Percentiles rank a stretch among this genome's conserved stretches.
phyloP scores from a whole-genome alignment of 108 stramenopile species.

The Seminavis robusta region DNA sequence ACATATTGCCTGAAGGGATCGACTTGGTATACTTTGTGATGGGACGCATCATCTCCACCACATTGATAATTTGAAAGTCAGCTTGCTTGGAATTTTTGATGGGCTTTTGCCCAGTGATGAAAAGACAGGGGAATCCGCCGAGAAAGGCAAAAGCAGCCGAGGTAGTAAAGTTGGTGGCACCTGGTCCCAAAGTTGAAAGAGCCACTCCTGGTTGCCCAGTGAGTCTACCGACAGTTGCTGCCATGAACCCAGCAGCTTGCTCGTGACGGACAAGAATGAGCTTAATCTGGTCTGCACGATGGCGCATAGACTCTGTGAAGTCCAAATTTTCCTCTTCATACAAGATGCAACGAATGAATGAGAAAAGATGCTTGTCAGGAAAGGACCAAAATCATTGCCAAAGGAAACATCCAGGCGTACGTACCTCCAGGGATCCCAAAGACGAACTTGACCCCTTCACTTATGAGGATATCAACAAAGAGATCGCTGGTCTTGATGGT shows the following conservation, averaged over 20 bases:
- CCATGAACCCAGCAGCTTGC: constrained; percentile 29
- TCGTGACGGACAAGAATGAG: constrained; percentile 21
- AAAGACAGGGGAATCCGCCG: constrained; percentile 17
- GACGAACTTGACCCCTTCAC: constrained; percentile 24
- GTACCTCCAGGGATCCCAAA: constrained; percentile 30
- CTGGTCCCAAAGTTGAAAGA: constrained; percentile 22
- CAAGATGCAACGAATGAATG: no score
- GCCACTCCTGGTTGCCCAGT: constrained; percentile 25
- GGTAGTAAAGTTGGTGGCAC: constrained; percentile 24
- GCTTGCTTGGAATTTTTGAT: constrained; percentile 17
- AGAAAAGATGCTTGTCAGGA: no score
- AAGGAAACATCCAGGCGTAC: no score
- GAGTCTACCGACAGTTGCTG: constrained; percentile 18
- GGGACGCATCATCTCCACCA: constrained; percentile 18
- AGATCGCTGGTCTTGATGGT: constrained; percentile 4
- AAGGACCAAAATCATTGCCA: no score
- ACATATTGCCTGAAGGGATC: constrained; percentile 9
- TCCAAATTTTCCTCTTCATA: constrained; percentile 28
- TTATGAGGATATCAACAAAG: constrained; percentile 3
- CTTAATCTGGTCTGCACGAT: constrained; percentile 10
- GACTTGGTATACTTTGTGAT: constrained; percentile 18
- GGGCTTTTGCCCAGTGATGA: constrained; percentile 20
- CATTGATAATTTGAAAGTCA: constrained; percentile 22
- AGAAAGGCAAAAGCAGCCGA: constrained; percentile 19
- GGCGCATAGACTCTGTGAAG: constrained; percentile 17